phyloP scores from a whole-genome alignment of 179 eudicot genomes.

The Carnegiea gigantea region DNA sequence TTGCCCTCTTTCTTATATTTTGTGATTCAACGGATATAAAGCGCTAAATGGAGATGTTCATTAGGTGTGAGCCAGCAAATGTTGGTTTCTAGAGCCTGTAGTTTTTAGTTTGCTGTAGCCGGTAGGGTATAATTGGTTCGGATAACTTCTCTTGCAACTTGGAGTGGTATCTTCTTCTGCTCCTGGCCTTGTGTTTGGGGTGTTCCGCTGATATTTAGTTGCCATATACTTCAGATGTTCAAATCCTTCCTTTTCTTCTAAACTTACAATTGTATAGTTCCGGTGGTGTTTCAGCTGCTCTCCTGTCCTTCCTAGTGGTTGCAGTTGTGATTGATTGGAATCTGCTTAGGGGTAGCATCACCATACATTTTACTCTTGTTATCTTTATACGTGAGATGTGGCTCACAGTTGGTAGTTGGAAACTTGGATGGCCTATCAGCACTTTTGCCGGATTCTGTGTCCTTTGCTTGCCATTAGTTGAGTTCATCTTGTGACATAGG shows the following conservation, averaged over 20 bases:
- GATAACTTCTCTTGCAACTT: background rate
- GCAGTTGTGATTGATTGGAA: background rate
- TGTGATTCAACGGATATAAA: background rate
- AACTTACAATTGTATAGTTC: background rate
- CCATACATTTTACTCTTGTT: background rate
- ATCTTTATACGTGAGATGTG: background rate
- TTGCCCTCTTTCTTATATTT: background rate
- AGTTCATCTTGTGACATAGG: constrained; percentile 15
- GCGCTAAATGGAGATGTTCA: background rate
- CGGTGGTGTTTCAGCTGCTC: background rate
- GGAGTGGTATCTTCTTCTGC: background rate
- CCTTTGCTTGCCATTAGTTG: background rate
- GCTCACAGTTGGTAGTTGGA: background rate
- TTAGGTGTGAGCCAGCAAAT: background rate
- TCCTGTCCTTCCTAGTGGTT: background rate
- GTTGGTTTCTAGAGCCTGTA: background rate
- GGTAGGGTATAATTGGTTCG: background rate
- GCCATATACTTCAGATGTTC: background rate
- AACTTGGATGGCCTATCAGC: background rate
- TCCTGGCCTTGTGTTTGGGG: background rate
- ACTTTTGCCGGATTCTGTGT: constrained; percentile 6
- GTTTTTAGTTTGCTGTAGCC: background rate
- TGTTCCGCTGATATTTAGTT: background rate
- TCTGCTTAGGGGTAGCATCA: background rate
- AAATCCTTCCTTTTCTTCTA: background rate